Conservation (phyloP, 1,284 basidiomycete species). For the Ustilago sp. region DNA sequence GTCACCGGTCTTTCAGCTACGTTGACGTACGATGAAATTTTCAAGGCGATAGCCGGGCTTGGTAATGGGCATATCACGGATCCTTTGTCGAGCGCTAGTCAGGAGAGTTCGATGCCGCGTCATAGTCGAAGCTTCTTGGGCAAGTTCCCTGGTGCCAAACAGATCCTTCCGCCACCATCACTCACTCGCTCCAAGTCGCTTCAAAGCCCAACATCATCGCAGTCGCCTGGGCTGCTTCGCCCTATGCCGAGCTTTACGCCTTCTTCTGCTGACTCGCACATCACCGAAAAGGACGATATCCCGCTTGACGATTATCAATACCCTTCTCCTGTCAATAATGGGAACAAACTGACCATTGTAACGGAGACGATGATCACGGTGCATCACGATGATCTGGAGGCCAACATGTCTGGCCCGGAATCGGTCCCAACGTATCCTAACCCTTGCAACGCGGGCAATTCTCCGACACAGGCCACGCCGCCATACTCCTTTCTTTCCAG, state of each 20-base stretch:
- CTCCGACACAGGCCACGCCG: neutral
- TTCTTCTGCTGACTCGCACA: neutral
- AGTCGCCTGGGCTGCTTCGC: conserved; percentile 1
- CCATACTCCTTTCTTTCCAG: neutral
- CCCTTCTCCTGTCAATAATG: neutral
- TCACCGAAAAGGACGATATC: neutral
- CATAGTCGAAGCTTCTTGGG: neutral
- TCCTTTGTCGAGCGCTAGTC: neutral
- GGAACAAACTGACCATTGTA: conserved; percentile 5
- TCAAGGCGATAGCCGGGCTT: conserved; percentile 15
- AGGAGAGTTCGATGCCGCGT: neutral
- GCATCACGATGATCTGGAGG: neutral
- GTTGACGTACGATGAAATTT: conserved; percentile 27
- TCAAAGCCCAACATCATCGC: neutral
- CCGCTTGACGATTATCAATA: neutral
- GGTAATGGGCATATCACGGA: neutral
- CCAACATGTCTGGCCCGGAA: neutral
- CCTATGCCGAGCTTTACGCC: conserved; percentile 11
- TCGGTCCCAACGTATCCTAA: conserved; percentile 4
- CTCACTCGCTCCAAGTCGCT: neutral
- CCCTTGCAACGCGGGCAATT: neutral
- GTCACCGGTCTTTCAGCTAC: conserved; percentile 10
- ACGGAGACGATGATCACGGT: conserved; percentile 8
- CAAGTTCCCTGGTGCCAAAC: conserved; percentile 1
- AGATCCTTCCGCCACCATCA: neutral